Percentiles rank a stretch among this genome's conserved stretches.
Conservation (phyloP, 352 stramenopile genomes). For the Peronospora tabacina region DNA sequence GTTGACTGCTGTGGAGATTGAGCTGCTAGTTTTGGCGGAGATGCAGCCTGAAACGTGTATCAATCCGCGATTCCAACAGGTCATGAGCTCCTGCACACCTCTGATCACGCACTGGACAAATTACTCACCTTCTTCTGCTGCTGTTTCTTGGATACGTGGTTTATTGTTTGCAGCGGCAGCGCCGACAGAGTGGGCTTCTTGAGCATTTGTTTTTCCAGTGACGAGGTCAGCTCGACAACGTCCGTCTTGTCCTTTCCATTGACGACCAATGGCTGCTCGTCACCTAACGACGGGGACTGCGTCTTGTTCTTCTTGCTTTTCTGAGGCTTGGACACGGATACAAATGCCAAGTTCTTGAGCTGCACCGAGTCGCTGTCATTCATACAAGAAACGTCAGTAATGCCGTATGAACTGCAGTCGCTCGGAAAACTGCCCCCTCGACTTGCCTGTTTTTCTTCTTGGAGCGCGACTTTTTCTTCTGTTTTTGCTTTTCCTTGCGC, state of each 20-base stretch:
- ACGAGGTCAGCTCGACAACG: conserved; percentile 1
- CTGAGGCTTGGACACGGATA: conserved; percentile 48
- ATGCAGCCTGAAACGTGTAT: conserved; percentile 9
- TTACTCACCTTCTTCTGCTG: conserved; percentile 18
- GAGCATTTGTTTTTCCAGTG: conserved; percentile 18
- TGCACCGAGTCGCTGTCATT: conserved; percentile 42
- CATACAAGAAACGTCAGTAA: conserved; percentile 7
- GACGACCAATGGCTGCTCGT: conserved; percentile 8
- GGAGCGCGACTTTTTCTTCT: conserved; percentile 63
- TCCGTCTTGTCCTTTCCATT: conserved; percentile 3
- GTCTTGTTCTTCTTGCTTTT: conserved; percentile 37
- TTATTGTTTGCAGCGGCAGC: not conserved
- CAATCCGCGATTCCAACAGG: conserved; percentile 2
- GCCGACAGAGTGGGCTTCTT: conserved; percentile 8
- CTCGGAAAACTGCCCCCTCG: too few species aligned
- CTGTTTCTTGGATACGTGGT: conserved; percentile 4
- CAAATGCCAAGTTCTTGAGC: conserved; percentile 72
- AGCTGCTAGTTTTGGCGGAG: conserved; percentile 11
- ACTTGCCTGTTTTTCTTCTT: conserved; percentile 69
- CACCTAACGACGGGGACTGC: conserved; percentile 6
- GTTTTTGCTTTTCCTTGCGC: conserved; percentile 54
- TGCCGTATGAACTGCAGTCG: not conserved
- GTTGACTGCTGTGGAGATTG: conserved; percentile 10
- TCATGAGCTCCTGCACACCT: conserved; percentile 5
- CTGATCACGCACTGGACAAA: not conserved